These are phyloP conservation scores for Cochlearia excelsa DNA, from an alignment of 345 rosid genomes.

Conservation along the genomic window DNA sequence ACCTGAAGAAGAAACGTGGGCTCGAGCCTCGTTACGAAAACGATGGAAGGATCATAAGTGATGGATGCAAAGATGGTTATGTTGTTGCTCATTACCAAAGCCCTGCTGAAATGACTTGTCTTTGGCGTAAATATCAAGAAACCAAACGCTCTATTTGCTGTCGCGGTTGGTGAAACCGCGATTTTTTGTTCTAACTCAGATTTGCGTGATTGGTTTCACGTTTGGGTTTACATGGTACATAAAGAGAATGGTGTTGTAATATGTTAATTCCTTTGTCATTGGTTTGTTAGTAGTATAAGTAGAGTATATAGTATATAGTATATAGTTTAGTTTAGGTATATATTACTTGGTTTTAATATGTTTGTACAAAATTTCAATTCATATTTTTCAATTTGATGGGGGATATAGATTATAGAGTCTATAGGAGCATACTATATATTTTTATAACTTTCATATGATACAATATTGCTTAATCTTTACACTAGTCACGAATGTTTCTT, in stretches of 20 bases:
- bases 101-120: slow-evolving; percentile 84
- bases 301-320: slow-evolving; percentile 8
- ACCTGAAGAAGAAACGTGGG: slow-evolving; percentile 65
- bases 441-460: too few relatives aligned
- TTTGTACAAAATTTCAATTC: neutral
- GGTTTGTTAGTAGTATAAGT: slow-evolving; percentile 6
- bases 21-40: slow-evolving; percentile 59
- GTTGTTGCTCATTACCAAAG: slow-evolving; percentile 95
- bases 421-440: neutral
- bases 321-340: slow-evolving; percentile 16
- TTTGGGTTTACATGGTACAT: slow-evolving; percentile 17
- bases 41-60: slow-evolving; percentile 64
- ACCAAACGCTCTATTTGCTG: slow-evolving; percentile 72
- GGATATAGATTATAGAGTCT: neutral
- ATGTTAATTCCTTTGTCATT: slow-evolving; percentile 16
- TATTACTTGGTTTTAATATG: neutral
- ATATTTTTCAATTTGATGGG: slow-evolving; percentile 4
- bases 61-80: slow-evolving; percentile 83
- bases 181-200: too few relatives aligned
- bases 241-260: neutral
- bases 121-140: slow-evolving; percentile 88
- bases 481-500: too few relatives aligned
- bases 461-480: too few relatives aligned
- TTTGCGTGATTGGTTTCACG: neutral
- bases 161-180: slow-evolving; percentile 41